Evolutionary conservation across 192 early-diverging fungal species (phyloP).

Genomic region (Paraglomus occultum): DNA sequence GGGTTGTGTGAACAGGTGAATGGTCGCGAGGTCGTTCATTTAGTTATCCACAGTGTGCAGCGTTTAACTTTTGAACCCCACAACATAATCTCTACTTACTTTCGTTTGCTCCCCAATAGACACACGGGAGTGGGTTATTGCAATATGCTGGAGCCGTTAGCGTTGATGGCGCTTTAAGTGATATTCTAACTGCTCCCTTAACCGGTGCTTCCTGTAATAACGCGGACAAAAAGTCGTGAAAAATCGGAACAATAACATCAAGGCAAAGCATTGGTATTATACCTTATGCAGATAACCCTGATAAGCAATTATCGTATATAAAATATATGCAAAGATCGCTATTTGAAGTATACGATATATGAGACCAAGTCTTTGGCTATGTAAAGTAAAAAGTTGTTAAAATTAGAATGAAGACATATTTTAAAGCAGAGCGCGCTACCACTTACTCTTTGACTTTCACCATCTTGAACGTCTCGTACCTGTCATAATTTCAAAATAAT

Average conservation of each 20-base stretch:
- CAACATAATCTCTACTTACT: slow-evolving; percentile 2
- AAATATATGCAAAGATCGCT: background rate
- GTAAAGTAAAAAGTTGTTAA: no score
- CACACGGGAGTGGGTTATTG: background rate
- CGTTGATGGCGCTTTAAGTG: slow-evolving; percentile 2
- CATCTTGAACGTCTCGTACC: no score
- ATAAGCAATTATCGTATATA: background rate
- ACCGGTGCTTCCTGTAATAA: slow-evolving; percentile 17
- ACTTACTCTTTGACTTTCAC: no score
- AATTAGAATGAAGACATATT: background rate
- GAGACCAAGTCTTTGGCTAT: slow-evolving; percentile 13
- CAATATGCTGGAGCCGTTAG: slow-evolving; percentile 12
- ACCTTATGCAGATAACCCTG: slow-evolving; percentile 25
- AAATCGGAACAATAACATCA: no score
- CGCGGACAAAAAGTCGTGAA: no score
- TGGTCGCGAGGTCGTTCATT: no score
- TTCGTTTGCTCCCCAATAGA: slow-evolving; percentile 24
- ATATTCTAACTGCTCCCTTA: slow-evolving; percentile 23
- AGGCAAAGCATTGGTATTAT: no score
- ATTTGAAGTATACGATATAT: slow-evolving; percentile 8
- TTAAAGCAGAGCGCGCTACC: no score
- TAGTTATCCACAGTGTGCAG: no score
- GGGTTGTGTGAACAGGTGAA: no score
- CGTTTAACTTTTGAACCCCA: no score
- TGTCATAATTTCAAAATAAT: no score